Base-by-base conservation (phyloP, 2,329 filamentous ascomycete genomes). In the Scedosporium aurantiacum region DNA sequence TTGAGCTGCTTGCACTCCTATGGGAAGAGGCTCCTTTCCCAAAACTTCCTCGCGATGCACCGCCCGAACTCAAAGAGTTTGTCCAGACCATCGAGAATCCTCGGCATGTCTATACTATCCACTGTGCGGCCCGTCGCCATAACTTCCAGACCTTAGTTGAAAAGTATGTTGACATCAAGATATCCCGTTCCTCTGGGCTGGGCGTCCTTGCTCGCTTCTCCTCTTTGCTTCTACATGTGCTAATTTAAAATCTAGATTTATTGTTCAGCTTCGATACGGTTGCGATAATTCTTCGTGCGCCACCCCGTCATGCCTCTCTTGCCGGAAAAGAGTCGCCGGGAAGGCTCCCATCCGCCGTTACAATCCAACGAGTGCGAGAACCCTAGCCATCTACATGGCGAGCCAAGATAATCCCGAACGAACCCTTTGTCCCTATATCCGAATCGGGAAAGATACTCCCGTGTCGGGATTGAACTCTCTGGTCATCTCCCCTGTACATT, bases 271-370 rank as follows among this genome's bases (percentile, higher is more conserved):
- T n/a, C 84, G 91, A 62, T 82, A 89, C 65, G 91, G 91, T 65
- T 96, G 91, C 70, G 84, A 83, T 64, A 83, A 82, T 65, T 76
- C 79, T 60, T 77, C 79, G 59, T 96, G 91, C 73, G 79, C 78
- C 41, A 93, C 86, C 1, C 75, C 90, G 14, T 93, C 90, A 14
- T 96, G 91, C 75, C 88, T 93, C 69, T 91, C 86, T 64, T 91
- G 84, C 70, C 85, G 89, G 61, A 88, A 82, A 72, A 82, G 88
- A 65, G 75, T 86, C 47, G 81, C 84, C 27, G 83, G 81, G 40
- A 83, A 84, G 65, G 82, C 82, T 0, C 90, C 90, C 2, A 82
- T 91, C 66, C 86, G 90, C 63, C 82, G 87, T 68, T 94, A 92
- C 68, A 96, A 88, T 62, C 82, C 87, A 23, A 84, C 91, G 55